Percentiles rank a stretch among this genome's conserved stretches.
phyloP scores from a whole-genome alignment of 116 monocot genomes.

The Dioscorea cayenensis region DNA sequence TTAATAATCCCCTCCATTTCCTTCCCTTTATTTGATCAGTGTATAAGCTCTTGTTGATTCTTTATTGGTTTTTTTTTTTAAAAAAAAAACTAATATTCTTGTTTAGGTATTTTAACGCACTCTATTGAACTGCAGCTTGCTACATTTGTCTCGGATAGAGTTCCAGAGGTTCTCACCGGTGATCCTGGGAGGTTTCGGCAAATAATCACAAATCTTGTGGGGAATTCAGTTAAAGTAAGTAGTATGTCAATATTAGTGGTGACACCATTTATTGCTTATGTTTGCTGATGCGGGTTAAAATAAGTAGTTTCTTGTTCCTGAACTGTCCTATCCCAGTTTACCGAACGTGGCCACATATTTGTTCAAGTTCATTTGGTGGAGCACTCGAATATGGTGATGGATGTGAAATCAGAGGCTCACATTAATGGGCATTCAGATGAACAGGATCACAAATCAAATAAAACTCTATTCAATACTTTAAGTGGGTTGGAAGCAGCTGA shows the following conservation, averaged over 20 bases:
- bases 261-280: background rate
- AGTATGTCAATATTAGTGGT: background rate
- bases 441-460: slow-evolving; percentile 1
- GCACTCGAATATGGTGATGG: slow-evolving; percentile 25
- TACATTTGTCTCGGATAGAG: slow-evolving; percentile 75
- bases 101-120: no score
- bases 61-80: background rate
- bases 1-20: background rate
- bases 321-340: slow-evolving; percentile 44
- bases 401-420: slow-evolving; percentile 24
- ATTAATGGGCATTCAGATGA: slow-evolving; percentile 29
- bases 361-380: slow-evolving; percentile 80
- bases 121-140: slow-evolving; percentile 50
- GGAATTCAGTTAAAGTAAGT: slow-evolving; percentile 91
- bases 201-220: slow-evolving; percentile 95
- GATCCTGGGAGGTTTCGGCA: slow-evolving; percentile 96
- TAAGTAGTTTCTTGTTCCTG: background rate
- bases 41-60: background rate
- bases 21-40: background rate
- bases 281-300: background rate
- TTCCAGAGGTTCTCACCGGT: slow-evolving; percentile 83
- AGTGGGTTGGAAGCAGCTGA: slow-evolving; percentile 90
- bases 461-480: slow-evolving; percentile 41
- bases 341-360: slow-evolving; percentile 92
- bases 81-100: background rate